phyloP scores from a whole-genome alignment of 192 early-diverging fungal species.

The Spizellomyces sp. region DNA sequence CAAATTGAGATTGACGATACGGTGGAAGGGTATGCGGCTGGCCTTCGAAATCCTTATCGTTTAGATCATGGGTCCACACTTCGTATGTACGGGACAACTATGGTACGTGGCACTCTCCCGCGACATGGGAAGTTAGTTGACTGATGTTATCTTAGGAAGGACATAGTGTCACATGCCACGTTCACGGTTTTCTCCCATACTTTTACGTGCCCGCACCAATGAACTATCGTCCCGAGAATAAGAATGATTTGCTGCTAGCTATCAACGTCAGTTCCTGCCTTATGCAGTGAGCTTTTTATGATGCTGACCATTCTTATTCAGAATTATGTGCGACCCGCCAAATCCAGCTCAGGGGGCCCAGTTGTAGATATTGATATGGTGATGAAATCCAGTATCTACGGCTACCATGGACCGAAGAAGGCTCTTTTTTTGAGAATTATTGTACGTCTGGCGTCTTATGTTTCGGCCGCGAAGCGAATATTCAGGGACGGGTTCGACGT shows the following conservation, averaged over 20 bases:
- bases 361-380: conserved; percentile 71
- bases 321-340: neutral
- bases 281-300: neutral
- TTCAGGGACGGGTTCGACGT: conserved; percentile 62
- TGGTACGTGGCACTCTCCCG: conserved; percentile 43
- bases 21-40: conserved; percentile 40
- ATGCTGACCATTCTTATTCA: neutral
- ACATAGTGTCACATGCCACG: conserved; percentile 89
- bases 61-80: conserved; percentile 57
- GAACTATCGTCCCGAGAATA: conserved; percentile 66
- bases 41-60: conserved; percentile 13
- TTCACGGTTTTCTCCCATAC: conserved; percentile 88
- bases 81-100: conserved; percentile 85
- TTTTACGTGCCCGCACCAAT: conserved; percentile 92
- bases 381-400: conserved; percentile 80
- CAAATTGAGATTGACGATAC: conserved; percentile 95
- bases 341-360: conserved; percentile 23
- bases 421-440: conserved; percentile 78
- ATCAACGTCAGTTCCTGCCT: conserved; percentile 50
- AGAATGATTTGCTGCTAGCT: conserved; percentile 51
- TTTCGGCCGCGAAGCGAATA: conserved; percentile 39
- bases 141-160: conserved; percentile 56
- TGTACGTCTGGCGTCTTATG: conserved; percentile 31
- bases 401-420: conserved; percentile 82
- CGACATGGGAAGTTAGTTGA: no score